These are phyloP conservation scores for Pterocarpus macrocarpus DNA, from an alignment of 306 rosid species.

Conservation along the genomic window DNA sequence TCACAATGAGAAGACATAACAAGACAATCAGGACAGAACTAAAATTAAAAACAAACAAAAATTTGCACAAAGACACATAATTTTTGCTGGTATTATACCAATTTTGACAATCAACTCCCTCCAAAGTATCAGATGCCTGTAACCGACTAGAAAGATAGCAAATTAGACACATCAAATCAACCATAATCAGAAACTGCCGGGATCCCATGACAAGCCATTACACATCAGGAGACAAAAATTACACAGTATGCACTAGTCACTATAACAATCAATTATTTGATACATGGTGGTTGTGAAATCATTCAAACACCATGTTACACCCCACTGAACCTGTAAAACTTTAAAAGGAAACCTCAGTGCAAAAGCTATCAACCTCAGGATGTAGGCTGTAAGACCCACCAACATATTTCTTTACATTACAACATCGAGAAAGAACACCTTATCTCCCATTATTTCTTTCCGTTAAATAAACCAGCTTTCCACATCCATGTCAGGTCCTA, in stretches of 20 bases:
- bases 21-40: too few relatives aligned
- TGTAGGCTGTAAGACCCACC: slow-evolving; percentile 8
- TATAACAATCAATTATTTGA: background rate
- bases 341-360: slow-evolving; percentile 12
- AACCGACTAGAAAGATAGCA: background rate
- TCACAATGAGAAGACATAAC: background rate
- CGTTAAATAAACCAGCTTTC: background rate
- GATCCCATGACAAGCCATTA: background rate
- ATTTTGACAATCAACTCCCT: background rate
- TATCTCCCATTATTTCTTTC: background rate
- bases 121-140: background rate
- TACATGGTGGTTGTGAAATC: background rate
- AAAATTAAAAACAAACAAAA: background rate
- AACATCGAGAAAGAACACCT: background rate
- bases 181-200: slow-evolving; percentile 1
- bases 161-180: background rate
- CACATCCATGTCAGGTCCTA: background rate
- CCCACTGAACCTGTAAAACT: background rate
- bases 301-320: background rate
- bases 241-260: background rate
- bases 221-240: background rate
- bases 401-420: background rate
- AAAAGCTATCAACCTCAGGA: background rate
- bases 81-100: background rate
- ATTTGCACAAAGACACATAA: background rate